Base-by-base conservation (phyloP, 441 rosid species). In the Gossypium davidsonii region DNA sequence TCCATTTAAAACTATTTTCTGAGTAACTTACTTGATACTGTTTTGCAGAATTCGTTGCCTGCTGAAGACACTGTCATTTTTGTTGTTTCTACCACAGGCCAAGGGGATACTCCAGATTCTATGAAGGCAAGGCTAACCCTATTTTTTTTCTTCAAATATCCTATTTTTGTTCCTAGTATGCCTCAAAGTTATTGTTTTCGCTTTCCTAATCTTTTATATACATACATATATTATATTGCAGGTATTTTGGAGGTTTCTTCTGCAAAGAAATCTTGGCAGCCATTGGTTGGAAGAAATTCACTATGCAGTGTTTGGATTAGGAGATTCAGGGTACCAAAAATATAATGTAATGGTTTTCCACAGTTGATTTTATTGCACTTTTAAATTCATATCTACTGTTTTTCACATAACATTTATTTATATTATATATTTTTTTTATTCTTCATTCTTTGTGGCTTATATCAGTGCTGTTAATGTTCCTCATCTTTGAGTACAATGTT, bases 261-360 rank as follows among this genome's bases (percentile, higher is more conserved):
- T 91, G 77, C 90, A 82, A 80, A 87, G 84, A 80, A 83, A 87
- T 78, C 81, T 92, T 49, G 74, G 83, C 11, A 85, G 74, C 74
- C 73, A 69, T 77, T 92, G 96, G 96, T 81, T 95, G 76, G 88
- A 81, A 73, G 86, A 86, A 69, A 83, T 89, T 80, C 84, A 37
- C 55, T 92, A 84, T 83, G 88, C 97, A 0, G 97, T 95, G 73
- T 95, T 92, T 81, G 99, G 98, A 53, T 73, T 95, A 72, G 97
- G 97, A 62, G 99, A 91, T 82, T 92, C 98, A 65, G 84, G 98
- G 73, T 94, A 94, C 85, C 98, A 91, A 71, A 92, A 92, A 84
- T 92, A 85, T 78, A 94, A 94, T 76, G 98, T 89, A 84, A 85
- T 81, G 34, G 67, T 39, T 75, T 56, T 61, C 39, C 21, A 60